Conservation (phyloP, 257 asterid genomes). For the Knoxia roxburghii region DNA sequence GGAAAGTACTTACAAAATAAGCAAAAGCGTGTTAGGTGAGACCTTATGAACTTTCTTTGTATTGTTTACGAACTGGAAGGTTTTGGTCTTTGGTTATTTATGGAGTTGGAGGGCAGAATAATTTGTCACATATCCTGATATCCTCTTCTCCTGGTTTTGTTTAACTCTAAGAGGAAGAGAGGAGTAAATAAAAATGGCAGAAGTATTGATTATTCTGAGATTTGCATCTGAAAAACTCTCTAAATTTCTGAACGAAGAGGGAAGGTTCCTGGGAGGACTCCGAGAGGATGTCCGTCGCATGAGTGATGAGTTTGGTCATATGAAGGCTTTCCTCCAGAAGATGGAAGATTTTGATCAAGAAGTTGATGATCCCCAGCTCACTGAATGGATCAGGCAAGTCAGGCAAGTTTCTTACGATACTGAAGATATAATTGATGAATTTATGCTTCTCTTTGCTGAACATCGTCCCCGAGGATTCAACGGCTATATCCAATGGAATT, state of each 20-base stretch:
- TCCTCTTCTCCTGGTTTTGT: neutral
- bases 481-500: neutral
- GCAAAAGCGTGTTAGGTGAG: too few relatives aligned
- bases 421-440: neutral
- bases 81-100: too few relatives aligned
- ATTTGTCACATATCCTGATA: too few relatives aligned
- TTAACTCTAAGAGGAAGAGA: too few relatives aligned
- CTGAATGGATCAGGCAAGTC: slow-evolving; percentile 4
- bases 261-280: neutral
- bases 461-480: too few relatives aligned
- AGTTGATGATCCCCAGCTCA: neutral
- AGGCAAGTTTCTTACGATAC: neutral
- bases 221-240: neutral
- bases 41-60: too few relatives aligned
- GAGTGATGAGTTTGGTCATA: neutral
- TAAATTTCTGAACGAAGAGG: neutral
- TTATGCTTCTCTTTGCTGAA: neutral
- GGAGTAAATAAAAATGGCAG: slow-evolving; percentile 2
- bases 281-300: neutral
- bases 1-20: too few relatives aligned
- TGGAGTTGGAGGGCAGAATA: too few relatives aligned
- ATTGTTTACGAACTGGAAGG: too few relatives aligned
- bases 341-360: neutral
- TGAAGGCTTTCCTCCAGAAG: neutral
- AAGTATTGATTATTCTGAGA: neutral